Base-by-base conservation (phyloP, 371 early-diverging fungal species). In the Apophysomyces sp. region DNA sequence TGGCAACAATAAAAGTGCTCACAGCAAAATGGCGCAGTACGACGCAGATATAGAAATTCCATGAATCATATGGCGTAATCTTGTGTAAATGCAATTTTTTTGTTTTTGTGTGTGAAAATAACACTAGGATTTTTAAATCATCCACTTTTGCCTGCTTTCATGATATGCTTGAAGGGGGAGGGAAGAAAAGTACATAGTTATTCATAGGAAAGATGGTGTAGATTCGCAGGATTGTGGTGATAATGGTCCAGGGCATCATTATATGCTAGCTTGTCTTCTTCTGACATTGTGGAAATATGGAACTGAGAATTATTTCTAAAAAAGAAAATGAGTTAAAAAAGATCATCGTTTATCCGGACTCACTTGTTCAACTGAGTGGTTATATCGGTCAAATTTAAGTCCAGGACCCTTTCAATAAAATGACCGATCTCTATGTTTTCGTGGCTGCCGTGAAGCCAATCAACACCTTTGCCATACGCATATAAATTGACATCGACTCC, bases 401-500 rank as follows among this genome's bases (percentile, higher is more conserved):
- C 76, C 62, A 97, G 74, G 57, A 77, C 81, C 0, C 76, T 57
- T 3, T 67, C 73, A 31, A 98, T 88, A 62, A 92, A 90, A 3
- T 73, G 61, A 28, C 97, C 96, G 61, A 98, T 88, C 26, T 93
- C 89, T 0, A 89, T 96, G 73, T 98, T 98, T 62, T 93, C 94
- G 65, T 85, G 82, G 69, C 84, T 89, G 5, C 93, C 93, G 13
- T 65, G 62, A 52, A 94, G 61, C 8, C 41, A 29, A 8, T 80
- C 62, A 6, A 83, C 58, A 9, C 74, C 68, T 7, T 60, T 57
- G 2, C 94, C 93, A 37, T 87, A 85, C 0, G 93, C 92, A 67
- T 92, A 93, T n/a, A 96, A 70, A 60, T 95, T 97, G 0, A 98
- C 98, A 78, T 97, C 97, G 6, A 95, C 93, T 3, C 91, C 96